Base-by-base conservation (phyloP, 2,329 filamentous ascomycete genomes). In the Colletotrichum sp. region DNA sequence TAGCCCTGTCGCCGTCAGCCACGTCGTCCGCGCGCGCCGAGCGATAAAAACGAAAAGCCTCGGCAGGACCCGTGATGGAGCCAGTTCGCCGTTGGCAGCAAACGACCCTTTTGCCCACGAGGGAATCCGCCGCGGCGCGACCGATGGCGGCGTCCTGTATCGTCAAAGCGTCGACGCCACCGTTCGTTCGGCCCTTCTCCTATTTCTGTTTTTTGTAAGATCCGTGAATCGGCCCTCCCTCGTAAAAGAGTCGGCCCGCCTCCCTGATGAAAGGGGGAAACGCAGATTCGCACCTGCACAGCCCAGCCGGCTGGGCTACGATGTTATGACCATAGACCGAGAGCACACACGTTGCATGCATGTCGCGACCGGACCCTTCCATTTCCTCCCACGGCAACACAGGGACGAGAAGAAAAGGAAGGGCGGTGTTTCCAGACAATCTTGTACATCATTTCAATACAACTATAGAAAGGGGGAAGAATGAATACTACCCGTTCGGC, bases 381-480 rank as follows among this genome's bases (percentile, higher is more conserved):
- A 1, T 1, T 1, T 18, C 36, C n/a, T 36, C 32, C 12, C 24
- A 28, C 12, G 3, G 12, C 16, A 39, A 24, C 39, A 18, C 7
- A 32, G 9, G 16, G n/a, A 39, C 18, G 55, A 59, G 26, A 7
- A 24, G 28, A 24, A 18, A 15, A 21, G 49, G 36, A 49, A 28
- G 36, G 34, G 10, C 8, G 66, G 32, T 44, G 39, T 36, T 65
- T 75, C 71, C 52, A 26, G 39, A 72, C 62, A 68, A 49, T 68
- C 73, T 76, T 73, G 69, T 73, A 73, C 34, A 76, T 76, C 73
- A 68, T 76, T 75, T 68, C 71, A 77, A 68, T 68, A 77, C 72
- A 71, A 68, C 72, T 71, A 70, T 69, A 60, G 34, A 70, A 69
- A 74, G 74, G 69, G 69, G 72, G 39, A 78, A 65, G 75, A 67